Conservation (phyloP, 208 protist genomes). For the Balamuthia mandrillaris region DNA sequence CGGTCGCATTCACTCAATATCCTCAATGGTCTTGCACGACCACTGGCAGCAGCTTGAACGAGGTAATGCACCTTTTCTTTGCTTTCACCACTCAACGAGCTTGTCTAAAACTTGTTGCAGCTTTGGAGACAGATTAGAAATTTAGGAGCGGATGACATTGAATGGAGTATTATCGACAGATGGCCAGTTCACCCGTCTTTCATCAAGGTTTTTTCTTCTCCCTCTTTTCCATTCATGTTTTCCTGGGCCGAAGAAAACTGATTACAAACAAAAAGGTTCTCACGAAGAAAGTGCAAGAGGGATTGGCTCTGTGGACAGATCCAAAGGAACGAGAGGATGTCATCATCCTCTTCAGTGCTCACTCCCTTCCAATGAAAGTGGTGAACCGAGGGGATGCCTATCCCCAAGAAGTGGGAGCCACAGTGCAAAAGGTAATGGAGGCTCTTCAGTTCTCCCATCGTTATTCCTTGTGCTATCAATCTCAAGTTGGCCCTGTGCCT, state of each 20-base stretch:
- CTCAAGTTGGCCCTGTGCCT: constrained; percentile 63
- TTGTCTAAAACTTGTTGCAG: constrained; percentile 58
- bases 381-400: constrained; percentile 71
- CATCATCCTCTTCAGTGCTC: constrained; percentile 69
- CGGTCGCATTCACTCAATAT: constrained; percentile 72
- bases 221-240: too few species aligned
- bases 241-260: too few species aligned
- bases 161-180: constrained; percentile 69
- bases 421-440: constrained; percentile 63
- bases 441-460: too few species aligned
- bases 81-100: too few species aligned
- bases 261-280: too few species aligned
- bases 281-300: too few species aligned
- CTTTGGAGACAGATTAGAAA: constrained; percentile 42
- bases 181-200: constrained; percentile 57
- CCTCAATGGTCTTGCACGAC: constrained; percentile 71
- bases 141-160: constrained; percentile 24
- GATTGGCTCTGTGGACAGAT: too few species aligned
- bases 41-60: too few species aligned
- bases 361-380: constrained; percentile 70
- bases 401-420: constrained; percentile 60
- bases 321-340: constrained; percentile 24
- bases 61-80: too few species aligned
- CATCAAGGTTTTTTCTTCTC: too few species aligned
- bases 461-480: constrained; percentile 61